Base-by-base conservation (phyloP, 2,329 filamentous ascomycete genomes). In the Periconia sp. region DNA sequence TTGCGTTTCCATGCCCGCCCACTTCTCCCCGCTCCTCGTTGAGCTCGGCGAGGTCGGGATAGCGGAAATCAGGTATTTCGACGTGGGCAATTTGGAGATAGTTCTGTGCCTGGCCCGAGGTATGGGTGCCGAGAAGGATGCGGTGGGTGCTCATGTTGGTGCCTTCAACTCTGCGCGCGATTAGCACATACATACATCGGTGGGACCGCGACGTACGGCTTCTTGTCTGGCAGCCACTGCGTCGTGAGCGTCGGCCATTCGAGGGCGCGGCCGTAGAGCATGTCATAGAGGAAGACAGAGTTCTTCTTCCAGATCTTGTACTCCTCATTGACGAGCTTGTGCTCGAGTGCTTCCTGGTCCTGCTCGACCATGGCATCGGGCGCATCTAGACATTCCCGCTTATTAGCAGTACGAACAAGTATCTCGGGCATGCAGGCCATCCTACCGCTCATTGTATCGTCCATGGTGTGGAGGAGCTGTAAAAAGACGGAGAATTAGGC, bases 301-400 rank as follows among this genome's bases (percentile, higher is more conserved):
- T 99, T 99, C 79, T 99, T 99, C 81, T 99, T 99, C 94, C 94
- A 99, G 56, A 92, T 96, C 73, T 99, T 99, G 82, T 99, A 99
- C 71, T 99, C 94, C 78, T 99, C 94, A 60, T 97, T 97, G 73
- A 97, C 91, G 48, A 95, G 79, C 73, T 95, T 91, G 73, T 95
- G 87, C 65, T 89, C 85, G 56, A 83, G 74, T 65, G 88, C 80
- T 67, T 86, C 79, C 46, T 88, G 85, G 39, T 89, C 87, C 45
- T 91, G 86, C 48, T 84, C 80, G 33, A 79, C 68, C 41, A 56
- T 59, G 28, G 53, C 48, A 36, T 66, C 61, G 56, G 62, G 39
- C 51, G 73, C 71, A 59, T 75, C 78, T 77, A 28, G 29, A n/a
- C 7, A 21, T 31, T 9, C 29, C 19, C 26, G 43, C 12, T n/a